phyloP scores from a whole-genome alignment of 176 grass and related monocot species.

The Aegilops tauschii region DNA sequence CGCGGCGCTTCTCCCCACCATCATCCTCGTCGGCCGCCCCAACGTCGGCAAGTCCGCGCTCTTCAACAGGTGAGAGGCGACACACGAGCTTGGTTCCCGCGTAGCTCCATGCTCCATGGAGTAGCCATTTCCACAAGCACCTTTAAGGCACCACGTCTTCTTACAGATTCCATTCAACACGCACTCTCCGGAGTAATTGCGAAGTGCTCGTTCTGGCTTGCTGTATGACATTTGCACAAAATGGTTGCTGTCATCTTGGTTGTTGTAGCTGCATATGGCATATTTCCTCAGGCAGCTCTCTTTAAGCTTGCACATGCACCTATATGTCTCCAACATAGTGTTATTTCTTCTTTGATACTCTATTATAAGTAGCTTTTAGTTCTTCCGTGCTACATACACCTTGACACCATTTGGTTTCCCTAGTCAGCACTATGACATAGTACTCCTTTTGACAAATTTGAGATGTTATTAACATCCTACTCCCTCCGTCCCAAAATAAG shows the following conservation, averaged over 20 bases:
- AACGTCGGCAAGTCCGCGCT: conserved; percentile 97
- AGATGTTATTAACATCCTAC: neutral
- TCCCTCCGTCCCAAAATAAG: no score
- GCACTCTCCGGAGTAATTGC: neutral
- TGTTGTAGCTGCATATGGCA: neutral
- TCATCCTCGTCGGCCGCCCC: conserved; percentile 84
- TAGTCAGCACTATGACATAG: conserved; percentile 11
- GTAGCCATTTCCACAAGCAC: conserved; percentile 32
- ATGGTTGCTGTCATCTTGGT: neutral
- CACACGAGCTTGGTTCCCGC: neutral
- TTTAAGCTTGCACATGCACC: neutral
- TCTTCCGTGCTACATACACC: neutral
- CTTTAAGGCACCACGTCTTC: neutral
- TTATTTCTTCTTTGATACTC: neutral
- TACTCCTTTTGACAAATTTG: neutral
- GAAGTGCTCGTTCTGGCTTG: neutral
- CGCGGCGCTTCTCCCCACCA: conserved; percentile 73
- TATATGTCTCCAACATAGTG: neutral
- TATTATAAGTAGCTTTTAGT: neutral
- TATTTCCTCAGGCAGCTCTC: neutral
- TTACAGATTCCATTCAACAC: neutral
- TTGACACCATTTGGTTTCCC: neutral
- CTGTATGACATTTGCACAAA: neutral
- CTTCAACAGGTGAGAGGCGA: conserved; percentile 71
- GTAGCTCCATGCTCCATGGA: neutral